phyloP scores from a whole-genome alignment of 2,329 filamentous ascomycete species.

The Aspergillus felis region DNA sequence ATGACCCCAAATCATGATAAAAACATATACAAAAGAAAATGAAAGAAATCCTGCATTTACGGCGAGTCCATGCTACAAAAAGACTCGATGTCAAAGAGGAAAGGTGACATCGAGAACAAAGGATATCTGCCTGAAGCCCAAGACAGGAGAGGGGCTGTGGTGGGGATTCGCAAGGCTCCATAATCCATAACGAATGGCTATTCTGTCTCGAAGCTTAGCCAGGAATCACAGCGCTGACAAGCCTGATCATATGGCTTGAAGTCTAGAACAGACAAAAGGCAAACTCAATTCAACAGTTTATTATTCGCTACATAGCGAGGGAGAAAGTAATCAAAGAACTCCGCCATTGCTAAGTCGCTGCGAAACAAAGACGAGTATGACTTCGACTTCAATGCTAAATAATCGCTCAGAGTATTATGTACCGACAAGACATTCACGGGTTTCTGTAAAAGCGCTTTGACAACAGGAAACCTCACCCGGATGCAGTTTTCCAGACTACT shows the following conservation, averaged over 20 bases:
- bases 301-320: not conserved
- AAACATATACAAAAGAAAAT: not conserved
- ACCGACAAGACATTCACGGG: too few relatives aligned
- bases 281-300: not conserved
- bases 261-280: not conserved
- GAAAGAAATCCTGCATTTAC: not conserved
- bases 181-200: not conserved
- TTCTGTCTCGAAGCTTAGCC: not conserved
- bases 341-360: not conserved
- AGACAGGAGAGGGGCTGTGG: not conserved
- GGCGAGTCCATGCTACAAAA: not conserved
- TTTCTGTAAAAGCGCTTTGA: not conserved
- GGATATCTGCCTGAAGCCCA: not conserved
- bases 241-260: not conserved
- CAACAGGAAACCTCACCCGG: not conserved
- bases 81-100: not conserved
- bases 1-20: not conserved
- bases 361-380: not conserved
- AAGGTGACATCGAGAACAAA: not conserved
- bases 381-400: not conserved
- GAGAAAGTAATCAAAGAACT: not conserved
- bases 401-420: not conserved
- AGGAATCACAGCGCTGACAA: not conserved
- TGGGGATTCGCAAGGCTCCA: not conserved
- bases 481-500: constrained; percentile 16